A percentile compares a stretch with the other conserved stretches of the same genome.
These are phyloP conservation scores for Durotheca rogersii DNA, from an alignment of 495 filamentous ascomycete genomes.

Conservation along the genomic window DNA sequence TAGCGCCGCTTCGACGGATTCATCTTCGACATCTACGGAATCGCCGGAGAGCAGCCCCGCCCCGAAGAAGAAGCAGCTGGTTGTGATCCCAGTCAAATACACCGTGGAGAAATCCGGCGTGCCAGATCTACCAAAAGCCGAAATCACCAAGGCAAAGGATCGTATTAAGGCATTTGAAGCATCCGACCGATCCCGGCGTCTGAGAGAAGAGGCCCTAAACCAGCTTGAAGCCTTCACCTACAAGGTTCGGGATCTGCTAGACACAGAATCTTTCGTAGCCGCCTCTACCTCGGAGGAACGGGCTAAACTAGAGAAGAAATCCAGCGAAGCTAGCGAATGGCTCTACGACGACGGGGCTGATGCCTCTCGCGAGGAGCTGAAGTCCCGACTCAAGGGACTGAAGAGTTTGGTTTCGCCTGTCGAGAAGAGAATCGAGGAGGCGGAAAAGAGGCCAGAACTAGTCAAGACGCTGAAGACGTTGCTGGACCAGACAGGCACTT, in stretches of 20 bases:
- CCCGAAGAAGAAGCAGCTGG: conserved; percentile 63
- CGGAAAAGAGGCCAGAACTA: conserved; percentile 62
- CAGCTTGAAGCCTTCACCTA: conserved; percentile 94
- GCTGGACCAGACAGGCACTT: conserved; percentile 54
- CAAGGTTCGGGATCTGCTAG: conserved; percentile 75
- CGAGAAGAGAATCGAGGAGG: conserved; percentile 66
- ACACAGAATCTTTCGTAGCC: conserved; percentile 69
- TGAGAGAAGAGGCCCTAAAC: conserved; percentile 87
- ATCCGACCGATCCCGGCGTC: conserved; percentile 73
- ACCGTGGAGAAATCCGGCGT: conserved; percentile 61
- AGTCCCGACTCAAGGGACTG: conserved; percentile 67
- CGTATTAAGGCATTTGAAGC: conserved; percentile 77
- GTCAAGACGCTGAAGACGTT: conserved; percentile 63
- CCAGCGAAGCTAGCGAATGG: conserved; percentile 77
- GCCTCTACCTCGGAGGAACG: conserved; percentile 67
- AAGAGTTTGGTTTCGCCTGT: conserved; percentile 70
- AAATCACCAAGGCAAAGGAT: conserved; percentile 65
- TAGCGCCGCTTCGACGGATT: conserved; percentile 45
- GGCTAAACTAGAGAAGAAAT: conserved; percentile 59
- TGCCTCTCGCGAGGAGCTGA: conserved; percentile 69
- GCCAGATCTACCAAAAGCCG: conserved; percentile 55
- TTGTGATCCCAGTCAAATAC: conserved; percentile 69
- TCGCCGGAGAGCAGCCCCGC: conserved; percentile 42
- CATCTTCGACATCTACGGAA: conserved; percentile 48
- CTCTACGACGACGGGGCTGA: conserved; percentile 82